Base-by-base conservation (phyloP, 2,329 filamentous ascomycete genomes). In the Pestalotiopsis fici region DNA sequence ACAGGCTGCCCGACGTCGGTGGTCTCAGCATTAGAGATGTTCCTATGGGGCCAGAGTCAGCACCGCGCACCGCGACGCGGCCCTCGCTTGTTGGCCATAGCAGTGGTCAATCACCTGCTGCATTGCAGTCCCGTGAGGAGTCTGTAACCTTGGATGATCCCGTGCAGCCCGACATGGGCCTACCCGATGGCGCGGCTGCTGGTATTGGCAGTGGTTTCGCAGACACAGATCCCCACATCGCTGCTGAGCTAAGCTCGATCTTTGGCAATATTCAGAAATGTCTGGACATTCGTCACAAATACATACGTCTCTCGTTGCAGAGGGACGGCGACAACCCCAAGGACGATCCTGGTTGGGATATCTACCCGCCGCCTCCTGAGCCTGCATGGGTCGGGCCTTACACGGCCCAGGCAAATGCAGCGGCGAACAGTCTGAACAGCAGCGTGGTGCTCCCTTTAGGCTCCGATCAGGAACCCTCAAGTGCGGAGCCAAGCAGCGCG, bases 301-400 rank as follows among this genome's bases (percentile, higher is more conserved):
- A 98, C 79, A 93, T 98, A 64, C 84, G 88, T 1, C 81, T 98
- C 18, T 98, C 96, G 0, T 83, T 95, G 23, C 96, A 99, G 76
- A 88, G 92, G 11, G 87, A 91, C 7, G 87, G 88, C 13, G 93
- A 97, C 76, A 98, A 98, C 72, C 96, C 96, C 1, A 94, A 94
- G 74, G 94, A 98, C 77, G 88, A 92, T 21, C 86, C 90, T 0
- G 87, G 85, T 62, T 99, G 95, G 95, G 86, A 87, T 65, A 93
- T 99, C 57, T 98, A 98, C 74, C 96, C 96, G 11, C 90, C 93
- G 15, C 95, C 95, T 4, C 96, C 95, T 5, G 93, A 97, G 74
- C 96, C 96, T 18, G 93, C 93, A 2, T 98, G 96, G 95, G 87
- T 90, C 68, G 89, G 71, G 28, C 68, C 75, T 21, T 68, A 89